These are phyloP conservation scores for Volvariella volvacea DNA, from an alignment of 1,284 basidiomycete genomes.

Conservation along the genomic window DNA sequence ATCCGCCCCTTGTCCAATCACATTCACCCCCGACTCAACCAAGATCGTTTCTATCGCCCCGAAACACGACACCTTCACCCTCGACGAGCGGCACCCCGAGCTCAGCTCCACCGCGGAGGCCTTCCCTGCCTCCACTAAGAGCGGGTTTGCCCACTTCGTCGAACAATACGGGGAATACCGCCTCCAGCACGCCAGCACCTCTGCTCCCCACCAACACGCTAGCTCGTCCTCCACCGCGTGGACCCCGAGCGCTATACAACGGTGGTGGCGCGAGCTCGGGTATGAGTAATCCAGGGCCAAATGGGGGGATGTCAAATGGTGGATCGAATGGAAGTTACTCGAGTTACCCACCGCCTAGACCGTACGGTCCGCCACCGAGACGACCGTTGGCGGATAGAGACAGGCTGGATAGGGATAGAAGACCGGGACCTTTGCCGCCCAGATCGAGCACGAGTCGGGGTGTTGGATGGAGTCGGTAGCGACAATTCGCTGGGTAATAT, in stretches of 20 bases:
- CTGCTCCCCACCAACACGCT: not conserved
- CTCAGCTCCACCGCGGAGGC: not conserved
- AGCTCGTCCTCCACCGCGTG: not conserved
- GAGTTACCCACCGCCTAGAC: too few species aligned
- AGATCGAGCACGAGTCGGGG: not conserved
- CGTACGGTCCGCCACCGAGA: not conserved
- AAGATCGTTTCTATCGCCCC: conserved; percentile 3
- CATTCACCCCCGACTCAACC: conserved; percentile 7
- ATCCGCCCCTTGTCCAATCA: not conserved
- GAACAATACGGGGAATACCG: not conserved
- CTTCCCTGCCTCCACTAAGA: not conserved
- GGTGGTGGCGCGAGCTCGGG: not conserved
- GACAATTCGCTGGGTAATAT: too few species aligned
- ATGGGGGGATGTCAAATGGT: not conserved
- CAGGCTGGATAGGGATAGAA: not conserved
- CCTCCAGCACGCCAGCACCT: not conserved
- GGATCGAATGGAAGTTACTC: not conserved
- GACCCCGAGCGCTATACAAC: not conserved
- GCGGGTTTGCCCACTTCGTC: not conserved
- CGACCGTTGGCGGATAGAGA: not conserved
- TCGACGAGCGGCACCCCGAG: not conserved
- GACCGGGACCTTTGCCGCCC: not conserved
- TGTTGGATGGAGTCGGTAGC: not conserved
- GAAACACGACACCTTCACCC: not conserved
- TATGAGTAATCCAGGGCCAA: too few species aligned